These are phyloP conservation scores for Penicillium sp. DNA, from an alignment of 2,329 filamentous ascomycete genomes.

Conservation along the genomic window DNA sequence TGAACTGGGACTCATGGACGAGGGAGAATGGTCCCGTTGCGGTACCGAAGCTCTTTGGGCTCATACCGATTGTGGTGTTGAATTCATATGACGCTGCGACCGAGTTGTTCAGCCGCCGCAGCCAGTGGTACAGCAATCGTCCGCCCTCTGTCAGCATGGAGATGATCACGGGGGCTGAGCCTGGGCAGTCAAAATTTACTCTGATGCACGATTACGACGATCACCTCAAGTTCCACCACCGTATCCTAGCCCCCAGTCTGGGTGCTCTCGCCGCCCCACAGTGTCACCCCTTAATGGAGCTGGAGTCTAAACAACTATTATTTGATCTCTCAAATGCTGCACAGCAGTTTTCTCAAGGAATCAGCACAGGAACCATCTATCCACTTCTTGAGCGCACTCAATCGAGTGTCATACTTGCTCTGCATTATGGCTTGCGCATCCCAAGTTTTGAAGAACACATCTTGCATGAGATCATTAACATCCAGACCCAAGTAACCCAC, in stretches of 20 bases:
- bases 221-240: slow-evolving; percentile 48
- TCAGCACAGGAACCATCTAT: slow-evolving; percentile 41
- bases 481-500: slow-evolving; percentile 51
- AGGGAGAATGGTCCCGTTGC: slow-evolving; percentile 37
- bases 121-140: slow-evolving; percentile 42
- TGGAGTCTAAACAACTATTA: slow-evolving; percentile 49
- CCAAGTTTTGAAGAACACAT: slow-evolving; percentile 42
- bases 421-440: slow-evolving; percentile 54
- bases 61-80: slow-evolving; percentile 40
- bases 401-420: slow-evolving; percentile 51
- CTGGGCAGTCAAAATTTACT: slow-evolving; percentile 24
- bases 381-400: slow-evolving; percentile 52
- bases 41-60: slow-evolving; percentile 28
- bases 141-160: slow-evolving; percentile 40
- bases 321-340: slow-evolving; percentile 40
- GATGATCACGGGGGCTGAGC: slow-evolving; percentile 34
- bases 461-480: slow-evolving; percentile 47
- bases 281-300: slow-evolving; percentile 53
- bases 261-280: slow-evolving; percentile 47
- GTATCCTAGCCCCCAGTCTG: slow-evolving; percentile 49
- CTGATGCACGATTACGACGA: slow-evolving; percentile 55
- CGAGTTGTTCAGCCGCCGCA: slow-evolving; percentile 43
- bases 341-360: not conserved
- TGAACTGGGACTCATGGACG: slow-evolving; percentile 36
- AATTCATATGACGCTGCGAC: slow-evolving; percentile 37